These are phyloP conservation scores for Dorcoceras hygrometricum DNA, from an alignment of 257 asterid species.

Conservation along the genomic window DNA sequence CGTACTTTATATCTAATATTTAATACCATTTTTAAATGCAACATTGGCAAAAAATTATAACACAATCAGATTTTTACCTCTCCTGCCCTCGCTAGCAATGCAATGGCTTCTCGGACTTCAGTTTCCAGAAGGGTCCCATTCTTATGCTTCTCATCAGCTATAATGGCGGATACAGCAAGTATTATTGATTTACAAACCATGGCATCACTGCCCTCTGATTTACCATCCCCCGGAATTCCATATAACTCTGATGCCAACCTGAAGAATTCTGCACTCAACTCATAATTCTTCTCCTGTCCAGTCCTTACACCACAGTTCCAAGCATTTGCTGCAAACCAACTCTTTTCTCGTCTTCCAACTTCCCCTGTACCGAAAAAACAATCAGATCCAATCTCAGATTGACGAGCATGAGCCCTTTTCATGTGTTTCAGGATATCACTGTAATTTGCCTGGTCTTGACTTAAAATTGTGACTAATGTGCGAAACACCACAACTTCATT, in stretches of 20 bases:
- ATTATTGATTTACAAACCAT: conserved; percentile 78
- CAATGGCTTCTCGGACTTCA: conserved; percentile 68
- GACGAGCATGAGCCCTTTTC: conserved; percentile 62
- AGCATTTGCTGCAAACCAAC: conserved; percentile 82
- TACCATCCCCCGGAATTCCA: conserved; percentile 43
- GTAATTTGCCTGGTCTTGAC: conserved; percentile 56
- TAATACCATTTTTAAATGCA: background rate
- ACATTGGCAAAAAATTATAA: background rate
- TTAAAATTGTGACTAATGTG: conserved; percentile 63
- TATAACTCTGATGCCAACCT: conserved; percentile 78
- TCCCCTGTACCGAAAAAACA: conserved; percentile 74
- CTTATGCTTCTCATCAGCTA: conserved; percentile 68
- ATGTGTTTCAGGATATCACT: conserved; percentile 63
- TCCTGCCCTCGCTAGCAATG: conserved; percentile 71
- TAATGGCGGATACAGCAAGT: conserved; percentile 62
- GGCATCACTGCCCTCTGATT: conserved; percentile 41
- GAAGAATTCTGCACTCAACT: conserved; percentile 68
- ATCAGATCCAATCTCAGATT: conserved; percentile 61
- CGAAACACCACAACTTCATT: conserved; percentile 80
- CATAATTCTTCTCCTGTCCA: conserved; percentile 60
- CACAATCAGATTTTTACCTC: conserved; percentile 51
- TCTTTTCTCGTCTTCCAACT: conserved; percentile 79
- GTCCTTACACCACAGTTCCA: conserved; percentile 82
- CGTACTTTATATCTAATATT: no score
- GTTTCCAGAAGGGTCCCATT: conserved; percentile 51